These are phyloP conservation scores for Salvia sclarea DNA, from an alignment of 305 asterid species.

Conservation along the genomic window DNA sequence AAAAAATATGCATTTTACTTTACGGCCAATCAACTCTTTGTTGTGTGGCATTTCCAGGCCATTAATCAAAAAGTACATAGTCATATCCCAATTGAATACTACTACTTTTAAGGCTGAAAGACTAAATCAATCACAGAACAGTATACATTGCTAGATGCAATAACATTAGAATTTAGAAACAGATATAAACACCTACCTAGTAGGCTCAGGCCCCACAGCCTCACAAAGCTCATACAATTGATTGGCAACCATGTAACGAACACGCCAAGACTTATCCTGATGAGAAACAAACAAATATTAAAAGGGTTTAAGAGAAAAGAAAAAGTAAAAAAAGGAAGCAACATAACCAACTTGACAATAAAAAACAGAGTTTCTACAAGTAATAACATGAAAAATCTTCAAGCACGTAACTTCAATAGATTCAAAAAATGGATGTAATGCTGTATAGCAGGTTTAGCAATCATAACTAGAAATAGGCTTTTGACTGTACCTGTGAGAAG, in stretches of 20 bases:
- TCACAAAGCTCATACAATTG: constrained; percentile 80
- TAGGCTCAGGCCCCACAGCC: constrained; percentile 82
- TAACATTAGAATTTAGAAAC: constrained; percentile 9
- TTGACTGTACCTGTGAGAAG: constrained; percentile 74
- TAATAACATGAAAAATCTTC: background rate
- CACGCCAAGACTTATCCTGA: constrained; percentile 90
- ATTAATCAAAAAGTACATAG: too few species aligned
- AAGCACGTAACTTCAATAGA: background rate
- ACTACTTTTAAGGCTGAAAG: too few species aligned
- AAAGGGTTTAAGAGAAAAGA: background rate
- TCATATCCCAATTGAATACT: too few species aligned
- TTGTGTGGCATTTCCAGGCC: too few species aligned
- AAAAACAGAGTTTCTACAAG: background rate
- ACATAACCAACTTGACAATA: constrained; percentile 9
- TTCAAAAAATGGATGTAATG: constrained; percentile 2
- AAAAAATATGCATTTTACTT: too few species aligned
- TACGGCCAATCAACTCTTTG: too few species aligned
- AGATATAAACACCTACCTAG: constrained; percentile 45
- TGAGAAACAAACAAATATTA: background rate
- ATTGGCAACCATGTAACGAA: constrained; percentile 87
- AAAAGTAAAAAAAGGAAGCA: background rate
- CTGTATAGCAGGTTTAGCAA: constrained; percentile 19
- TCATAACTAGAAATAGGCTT: constrained; percentile 23
- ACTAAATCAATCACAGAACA: background rate
- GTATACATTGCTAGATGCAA: background rate